A percentile compares a stretch with the other conserved stretches of the same genome.
Conservation (phyloP, 2,329 filamentous ascomycete species). For the Fusarium incarnatum region DNA sequence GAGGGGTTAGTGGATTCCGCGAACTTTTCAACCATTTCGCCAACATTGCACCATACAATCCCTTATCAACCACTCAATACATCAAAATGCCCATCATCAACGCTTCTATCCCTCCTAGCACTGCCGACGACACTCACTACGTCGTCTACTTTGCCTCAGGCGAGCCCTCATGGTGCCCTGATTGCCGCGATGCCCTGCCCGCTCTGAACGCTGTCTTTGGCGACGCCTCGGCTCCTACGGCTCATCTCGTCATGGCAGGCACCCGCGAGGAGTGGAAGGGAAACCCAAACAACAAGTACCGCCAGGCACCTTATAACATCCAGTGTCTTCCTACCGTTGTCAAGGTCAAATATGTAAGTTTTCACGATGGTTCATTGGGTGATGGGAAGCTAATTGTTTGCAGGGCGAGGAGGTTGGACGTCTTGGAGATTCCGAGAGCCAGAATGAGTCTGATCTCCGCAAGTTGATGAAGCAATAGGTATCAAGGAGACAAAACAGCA, state of each 20-base stretch:
- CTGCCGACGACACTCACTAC: conserved; percentile 44
- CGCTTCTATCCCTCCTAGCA: conserved; percentile 41
- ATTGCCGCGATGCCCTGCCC: conserved; percentile 45
- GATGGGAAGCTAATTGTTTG: not conserved
- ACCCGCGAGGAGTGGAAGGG: conserved; percentile 42
- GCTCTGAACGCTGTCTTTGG: conserved; percentile 44
- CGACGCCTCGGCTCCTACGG: conserved; percentile 38
- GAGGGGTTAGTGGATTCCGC: not conserved
- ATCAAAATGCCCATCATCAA: conserved; percentile 46
- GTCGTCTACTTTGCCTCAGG: conserved; percentile 50
- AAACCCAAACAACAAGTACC: conserved; percentile 44
- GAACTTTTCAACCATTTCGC: not conserved
- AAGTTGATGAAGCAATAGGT: conserved; percentile 24
- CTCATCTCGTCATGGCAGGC: conserved; percentile 46
- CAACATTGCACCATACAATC: not conserved
- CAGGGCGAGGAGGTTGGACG: conserved; percentile 46
- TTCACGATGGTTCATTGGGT: too few species aligned
- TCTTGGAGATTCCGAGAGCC: conserved; percentile 44
- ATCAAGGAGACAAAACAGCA: too few species aligned
- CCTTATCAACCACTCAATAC: not conserved
- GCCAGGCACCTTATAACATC: conserved; percentile 44
- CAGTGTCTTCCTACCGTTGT: conserved; percentile 47
- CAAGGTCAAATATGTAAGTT: conserved; percentile 42
- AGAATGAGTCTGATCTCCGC: conserved; percentile 44
- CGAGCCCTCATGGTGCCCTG: conserved; percentile 48